A percentile compares a stretch with the other conserved stretches of the same genome.
Conservation (phyloP, 164 flowering plant genomes). For the Annona squamosa region DNA sequence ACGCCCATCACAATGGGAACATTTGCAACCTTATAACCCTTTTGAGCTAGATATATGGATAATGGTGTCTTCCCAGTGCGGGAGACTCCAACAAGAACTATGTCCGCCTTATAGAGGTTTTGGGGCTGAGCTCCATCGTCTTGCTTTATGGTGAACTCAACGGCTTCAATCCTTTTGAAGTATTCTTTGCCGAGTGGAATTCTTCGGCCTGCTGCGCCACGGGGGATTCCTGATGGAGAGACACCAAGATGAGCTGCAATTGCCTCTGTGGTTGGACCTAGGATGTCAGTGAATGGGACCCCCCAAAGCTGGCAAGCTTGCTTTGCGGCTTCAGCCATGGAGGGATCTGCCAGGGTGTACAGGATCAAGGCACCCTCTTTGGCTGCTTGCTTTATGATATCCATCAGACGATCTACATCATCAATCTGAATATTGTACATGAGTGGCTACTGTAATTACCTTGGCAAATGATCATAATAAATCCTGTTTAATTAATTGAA, state of each 20-base stretch:
- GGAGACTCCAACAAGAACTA: constrained; percentile 81
- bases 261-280: constrained; percentile 77
- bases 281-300: constrained; percentile 57
- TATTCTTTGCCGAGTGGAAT: constrained; percentile 58
- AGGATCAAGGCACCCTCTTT: constrained; percentile 74
- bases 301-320: constrained; percentile 76
- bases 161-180: constrained; percentile 71
- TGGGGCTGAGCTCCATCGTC: constrained; percentile 87
- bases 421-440: constrained; percentile 42
- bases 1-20: constrained; percentile 80
- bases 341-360: constrained; percentile 81
- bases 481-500: too few relatives aligned
- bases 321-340: constrained; percentile 69
- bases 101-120: constrained; percentile 64
- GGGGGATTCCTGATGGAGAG: constrained; percentile 83
- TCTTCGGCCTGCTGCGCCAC: constrained; percentile 65
- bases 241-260: constrained; percentile 78
- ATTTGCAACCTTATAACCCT: constrained; percentile 88
- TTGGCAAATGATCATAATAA: too few relatives aligned
- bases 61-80: constrained; percentile 91
- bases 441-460: background rate
- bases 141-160: constrained; percentile 90
- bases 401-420: constrained; percentile 56
- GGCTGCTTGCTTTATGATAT: constrained; percentile 82
- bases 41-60: constrained; percentile 77